Conservation (phyloP, 2,329 filamentous ascomycete genomes). For the Penicillium sp. region DNA sequence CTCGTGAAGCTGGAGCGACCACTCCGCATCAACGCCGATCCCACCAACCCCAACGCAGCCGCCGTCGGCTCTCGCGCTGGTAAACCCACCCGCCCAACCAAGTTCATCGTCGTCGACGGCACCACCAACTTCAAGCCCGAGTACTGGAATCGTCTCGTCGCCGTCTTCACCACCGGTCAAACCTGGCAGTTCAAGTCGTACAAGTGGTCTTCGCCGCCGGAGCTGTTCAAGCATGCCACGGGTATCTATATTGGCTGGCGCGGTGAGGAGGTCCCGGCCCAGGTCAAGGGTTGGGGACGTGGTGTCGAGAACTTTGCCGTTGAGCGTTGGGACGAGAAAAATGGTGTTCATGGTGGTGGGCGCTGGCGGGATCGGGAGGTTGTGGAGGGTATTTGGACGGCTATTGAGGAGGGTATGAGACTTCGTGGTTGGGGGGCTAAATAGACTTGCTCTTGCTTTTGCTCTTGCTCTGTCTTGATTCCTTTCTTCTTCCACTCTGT, state of each 20-base stretch:
- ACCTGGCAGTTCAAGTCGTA: constrained; percentile 98
- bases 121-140: constrained; percentile 95
- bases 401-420: constrained; percentile 83
- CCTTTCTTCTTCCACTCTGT: not conserved
- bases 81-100: constrained; percentile 63
- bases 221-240: constrained; percentile 82
- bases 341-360: constrained; percentile 34
- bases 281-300: constrained; percentile 78
- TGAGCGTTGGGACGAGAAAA: constrained; percentile 70
- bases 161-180: constrained; percentile 95
- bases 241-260: constrained; percentile 91
- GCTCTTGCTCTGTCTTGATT: constrained; percentile 2
- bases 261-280: constrained; percentile 73
- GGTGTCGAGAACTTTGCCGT: constrained; percentile 73
- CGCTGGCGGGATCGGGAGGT: constrained; percentile 87
- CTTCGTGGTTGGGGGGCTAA: constrained; percentile 67
- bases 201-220: constrained; percentile 85
- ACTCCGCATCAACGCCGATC: constrained; percentile 55
- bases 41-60: constrained; percentile 25
- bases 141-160: constrained; percentile 93
- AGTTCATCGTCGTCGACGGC: constrained; percentile 92
- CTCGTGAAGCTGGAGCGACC: constrained; percentile 81
- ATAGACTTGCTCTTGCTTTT: constrained; percentile 15
- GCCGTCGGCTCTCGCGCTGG: constrained; percentile 39
- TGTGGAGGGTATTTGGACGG: constrained; percentile 87